Percentiles rank a stretch among this genome's conserved stretches.
Evolutionary conservation across 805 yeast species (phyloP).

Genomic region (Saturnispora saitoi): DNA sequence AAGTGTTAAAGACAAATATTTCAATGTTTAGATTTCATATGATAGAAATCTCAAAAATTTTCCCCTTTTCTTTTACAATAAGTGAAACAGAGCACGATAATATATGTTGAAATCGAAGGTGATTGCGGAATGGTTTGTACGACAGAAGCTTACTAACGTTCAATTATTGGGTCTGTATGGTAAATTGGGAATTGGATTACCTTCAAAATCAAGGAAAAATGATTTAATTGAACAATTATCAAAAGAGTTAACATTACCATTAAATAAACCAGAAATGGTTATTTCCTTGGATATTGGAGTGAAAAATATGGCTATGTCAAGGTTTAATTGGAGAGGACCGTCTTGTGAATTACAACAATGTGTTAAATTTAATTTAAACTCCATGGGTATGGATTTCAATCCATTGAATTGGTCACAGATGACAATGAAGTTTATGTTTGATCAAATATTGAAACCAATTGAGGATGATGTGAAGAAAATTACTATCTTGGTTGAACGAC

Average conservation of each 20-base stretch:
- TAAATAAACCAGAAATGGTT: conserved; percentile 14
- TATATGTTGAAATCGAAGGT: not conserved
- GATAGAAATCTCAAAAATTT: too few species aligned
- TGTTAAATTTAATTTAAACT: conserved; percentile 27
- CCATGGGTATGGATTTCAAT: conserved; percentile 19
- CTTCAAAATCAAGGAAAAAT: not conserved
- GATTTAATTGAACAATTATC: conserved; percentile 4
- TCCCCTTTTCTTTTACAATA: not conserved
- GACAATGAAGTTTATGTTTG: conserved; percentile 16
- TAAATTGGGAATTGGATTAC: conserved; percentile 6
- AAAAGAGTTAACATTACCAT: not conserved
- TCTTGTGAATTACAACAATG: conserved; percentile 20
- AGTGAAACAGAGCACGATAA: not conserved
- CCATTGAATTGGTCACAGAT: conserved; percentile 25
- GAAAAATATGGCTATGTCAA: conserved; percentile 27
- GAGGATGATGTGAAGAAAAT: conserved; percentile 27
- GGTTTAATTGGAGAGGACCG: conserved; percentile 11
- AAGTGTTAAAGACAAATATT: not conserved
- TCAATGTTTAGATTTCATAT: too few species aligned
- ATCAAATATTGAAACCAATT: conserved; percentile 10
- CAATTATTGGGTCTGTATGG: conserved; percentile 1
- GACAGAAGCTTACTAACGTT: conserved; percentile 7
- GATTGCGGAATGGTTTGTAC: conserved; percentile 1
- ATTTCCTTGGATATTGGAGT: conserved; percentile 29
- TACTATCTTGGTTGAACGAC: conserved; percentile 43